phyloP scores from a whole-genome alignment of 2,329 filamentous ascomycete species.

The Sporothrix luriei region DNA sequence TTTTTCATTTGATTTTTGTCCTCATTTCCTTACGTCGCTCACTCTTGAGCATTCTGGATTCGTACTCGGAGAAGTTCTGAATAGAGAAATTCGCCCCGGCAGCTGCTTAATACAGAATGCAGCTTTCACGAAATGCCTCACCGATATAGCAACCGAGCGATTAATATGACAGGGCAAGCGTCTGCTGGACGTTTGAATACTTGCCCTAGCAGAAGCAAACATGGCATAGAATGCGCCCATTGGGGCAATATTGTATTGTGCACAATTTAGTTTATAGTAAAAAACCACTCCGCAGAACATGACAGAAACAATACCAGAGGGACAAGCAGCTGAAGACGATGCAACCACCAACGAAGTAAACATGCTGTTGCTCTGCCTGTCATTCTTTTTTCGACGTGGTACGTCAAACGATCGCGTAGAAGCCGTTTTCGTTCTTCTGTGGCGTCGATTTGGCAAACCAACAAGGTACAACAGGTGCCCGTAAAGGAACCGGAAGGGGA shows the following conservation, averaged over 20 bases:
- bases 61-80: not conserved
- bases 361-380: not conserved
- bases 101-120: not conserved
- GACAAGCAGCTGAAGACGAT: not conserved
- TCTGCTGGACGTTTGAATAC: not conserved
- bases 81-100: not conserved
- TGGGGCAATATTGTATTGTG: not conserved
- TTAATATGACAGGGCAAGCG: not conserved
- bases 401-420: not conserved
- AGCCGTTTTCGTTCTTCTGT: constrained; percentile 15
- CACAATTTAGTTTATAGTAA: not conserved
- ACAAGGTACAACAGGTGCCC: not conserved
- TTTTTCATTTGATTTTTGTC: not conserved
- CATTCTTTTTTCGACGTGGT: not conserved
- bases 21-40: not conserved
- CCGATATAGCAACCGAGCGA: constrained; percentile 1
- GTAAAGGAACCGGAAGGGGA: not conserved
- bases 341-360: not conserved
- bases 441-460: not conserved
- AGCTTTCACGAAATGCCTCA: constrained; percentile 9
- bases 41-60: not conserved
- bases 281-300: not conserved
- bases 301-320: not conserved
- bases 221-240: not conserved
- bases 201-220: constrained; percentile 16